Conservation (phyloP, 2,329 filamentous ascomycete species). For the Rosellinia necatrix region DNA sequence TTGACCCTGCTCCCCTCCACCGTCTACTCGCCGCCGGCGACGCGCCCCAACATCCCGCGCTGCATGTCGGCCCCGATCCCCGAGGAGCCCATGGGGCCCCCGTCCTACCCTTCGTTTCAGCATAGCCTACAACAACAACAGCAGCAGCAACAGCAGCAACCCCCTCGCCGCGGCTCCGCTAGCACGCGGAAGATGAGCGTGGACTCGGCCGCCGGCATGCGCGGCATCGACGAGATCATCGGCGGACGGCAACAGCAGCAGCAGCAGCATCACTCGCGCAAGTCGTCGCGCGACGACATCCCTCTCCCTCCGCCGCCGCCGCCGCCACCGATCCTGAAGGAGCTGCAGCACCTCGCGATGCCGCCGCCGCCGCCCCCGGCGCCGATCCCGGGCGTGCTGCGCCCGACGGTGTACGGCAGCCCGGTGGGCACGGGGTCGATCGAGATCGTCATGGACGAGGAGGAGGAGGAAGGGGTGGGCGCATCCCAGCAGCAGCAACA, state of each 20-base stretch:
- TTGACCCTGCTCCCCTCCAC: constrained; percentile 62
- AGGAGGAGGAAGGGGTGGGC: constrained; percentile 42
- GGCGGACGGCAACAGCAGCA: constrained; percentile 41
- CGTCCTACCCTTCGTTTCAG: constrained; percentile 49
- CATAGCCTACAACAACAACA: constrained; percentile 36
- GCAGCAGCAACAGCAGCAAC: no score
- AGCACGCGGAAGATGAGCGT: constrained; percentile 46
- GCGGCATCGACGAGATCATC: constrained; percentile 54
- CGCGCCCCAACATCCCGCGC: constrained; percentile 56
- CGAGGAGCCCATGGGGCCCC: constrained; percentile 47
- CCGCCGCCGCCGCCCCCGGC: constrained; percentile 67
- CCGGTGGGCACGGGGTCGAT: constrained; percentile 60
- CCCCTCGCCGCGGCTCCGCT: constrained; percentile 36
- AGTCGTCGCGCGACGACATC: constrained; percentile 56
- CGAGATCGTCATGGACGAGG: constrained; percentile 69
- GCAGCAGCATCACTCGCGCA: no score
- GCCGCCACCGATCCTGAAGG: constrained; percentile 59
- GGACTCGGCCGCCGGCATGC: constrained; percentile 45
- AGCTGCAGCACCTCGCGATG: constrained; percentile 64
- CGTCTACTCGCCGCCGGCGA: constrained; percentile 61
- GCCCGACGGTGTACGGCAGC: constrained; percentile 47
- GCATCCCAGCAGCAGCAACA: constrained; percentile 33
- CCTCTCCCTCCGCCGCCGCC: constrained; percentile 60
- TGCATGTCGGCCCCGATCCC: constrained; percentile 66
- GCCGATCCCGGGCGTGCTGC: constrained; percentile 54